Conservation (phyloP, 1,139 yeast genomes). For the Eremothecium gossypii region DNA sequence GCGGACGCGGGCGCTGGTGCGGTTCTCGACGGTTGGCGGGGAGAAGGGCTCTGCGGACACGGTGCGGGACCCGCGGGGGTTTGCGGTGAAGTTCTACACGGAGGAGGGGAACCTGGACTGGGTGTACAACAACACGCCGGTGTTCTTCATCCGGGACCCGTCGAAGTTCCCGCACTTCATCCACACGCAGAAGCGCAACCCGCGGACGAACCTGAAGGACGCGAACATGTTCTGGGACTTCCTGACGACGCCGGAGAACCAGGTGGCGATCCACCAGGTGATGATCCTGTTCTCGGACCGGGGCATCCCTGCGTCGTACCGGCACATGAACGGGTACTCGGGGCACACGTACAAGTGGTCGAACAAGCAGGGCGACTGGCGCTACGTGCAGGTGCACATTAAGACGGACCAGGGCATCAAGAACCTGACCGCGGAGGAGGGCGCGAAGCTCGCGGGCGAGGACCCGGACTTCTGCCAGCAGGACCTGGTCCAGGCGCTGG, state of each 20-base stretch:
- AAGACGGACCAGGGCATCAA: constrained; percentile 52
- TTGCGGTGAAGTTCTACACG: constrained; percentile 47
- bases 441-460: constrained; percentile 46
- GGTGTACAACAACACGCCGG: constrained; percentile 55
- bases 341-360: constrained; percentile 68
- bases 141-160: constrained; percentile 53
- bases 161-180: constrained; percentile 49
- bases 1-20: constrained; percentile 38
- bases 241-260: constrained; percentile 44
- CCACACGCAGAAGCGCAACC: constrained; percentile 64
- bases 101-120: constrained; percentile 53
- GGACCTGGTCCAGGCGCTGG: constrained; percentile 54
- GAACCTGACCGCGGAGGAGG: constrained; percentile 49
- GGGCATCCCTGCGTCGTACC: constrained; percentile 58
- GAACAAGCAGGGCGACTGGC: constrained; percentile 57
- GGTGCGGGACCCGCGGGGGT: constrained; percentile 53
- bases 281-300: constrained; percentile 54
- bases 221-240: constrained; percentile 69
- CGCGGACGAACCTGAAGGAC: constrained; percentile 75
- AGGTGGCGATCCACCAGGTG: constrained; percentile 59
- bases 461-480: constrained; percentile 59
- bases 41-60: constrained; percentile 51
- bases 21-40: constrained; percentile 55
- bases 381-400: constrained; percentile 57
- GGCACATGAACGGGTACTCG: constrained; percentile 63